Evolutionary conservation across 2,329 filamentous ascomycete species (phyloP).

Genomic region (Teratosphaeria destructans): DNA sequence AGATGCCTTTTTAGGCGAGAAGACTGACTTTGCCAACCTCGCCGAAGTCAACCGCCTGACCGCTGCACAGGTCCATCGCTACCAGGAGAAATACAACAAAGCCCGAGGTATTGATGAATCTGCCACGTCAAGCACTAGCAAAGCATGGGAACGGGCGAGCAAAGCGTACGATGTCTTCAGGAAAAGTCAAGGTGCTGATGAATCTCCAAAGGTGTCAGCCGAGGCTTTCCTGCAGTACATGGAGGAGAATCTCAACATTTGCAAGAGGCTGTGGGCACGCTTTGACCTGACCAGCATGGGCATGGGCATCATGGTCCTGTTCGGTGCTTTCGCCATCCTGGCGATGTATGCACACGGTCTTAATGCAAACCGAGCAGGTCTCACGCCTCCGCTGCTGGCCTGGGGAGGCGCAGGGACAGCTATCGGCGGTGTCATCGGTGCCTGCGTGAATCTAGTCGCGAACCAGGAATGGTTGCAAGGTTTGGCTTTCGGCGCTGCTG

Average conservation of each 20-base stretch:
- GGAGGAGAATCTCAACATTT: slow-evolving; percentile 63
- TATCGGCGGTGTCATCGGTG: slow-evolving; percentile 25
- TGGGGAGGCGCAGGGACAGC: slow-evolving; percentile 41
- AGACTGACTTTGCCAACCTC: slow-evolving; percentile 65
- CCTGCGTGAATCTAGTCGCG: slow-evolving; percentile 11
- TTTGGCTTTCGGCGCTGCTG: slow-evolving; percentile 30
- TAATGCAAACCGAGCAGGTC: slow-evolving; percentile 41
- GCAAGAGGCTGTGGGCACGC: slow-evolving; percentile 77
- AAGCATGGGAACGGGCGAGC: slow-evolving; percentile 52
- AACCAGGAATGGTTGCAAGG: slow-evolving; percentile 18
- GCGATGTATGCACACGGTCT: slow-evolving; percentile 59
- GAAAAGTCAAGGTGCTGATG: neutral
- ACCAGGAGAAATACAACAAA: slow-evolving; percentile 71
- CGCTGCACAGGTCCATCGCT: slow-evolving; percentile 77
- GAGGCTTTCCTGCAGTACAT: slow-evolving; percentile 64
- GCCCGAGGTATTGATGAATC: slow-evolving; percentile 59
- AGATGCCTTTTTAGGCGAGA: slow-evolving; percentile 70
- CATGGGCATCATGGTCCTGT: slow-evolving; percentile 62
- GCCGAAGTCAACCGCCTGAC: slow-evolving; percentile 66
- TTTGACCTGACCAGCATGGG: slow-evolving; percentile 85
- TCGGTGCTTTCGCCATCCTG: slow-evolving; percentile 56
- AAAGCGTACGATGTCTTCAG: slow-evolving; percentile 33
- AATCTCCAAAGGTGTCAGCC: slow-evolving; percentile 25
- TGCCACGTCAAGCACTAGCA: slow-evolving; percentile 37
- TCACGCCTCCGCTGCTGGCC: slow-evolving; percentile 44